These are phyloP conservation scores for Neoboletus magnificus DNA, from an alignment of 768 basidiomycete species.

Conservation along the genomic window DNA sequence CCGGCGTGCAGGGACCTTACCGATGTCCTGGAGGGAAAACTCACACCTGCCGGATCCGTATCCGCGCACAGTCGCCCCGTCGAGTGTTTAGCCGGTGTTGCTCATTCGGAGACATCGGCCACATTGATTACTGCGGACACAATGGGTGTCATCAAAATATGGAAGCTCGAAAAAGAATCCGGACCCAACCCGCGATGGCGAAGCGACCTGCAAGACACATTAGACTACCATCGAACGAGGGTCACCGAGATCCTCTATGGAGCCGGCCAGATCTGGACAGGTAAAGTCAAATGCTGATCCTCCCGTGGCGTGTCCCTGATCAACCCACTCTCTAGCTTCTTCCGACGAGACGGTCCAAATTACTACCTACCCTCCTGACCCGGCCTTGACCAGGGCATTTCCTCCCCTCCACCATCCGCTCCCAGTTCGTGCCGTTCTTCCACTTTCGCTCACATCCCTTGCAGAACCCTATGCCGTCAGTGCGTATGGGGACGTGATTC, in stretches of 20 bases:
- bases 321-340: conserved; percentile 55
- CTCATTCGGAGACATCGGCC: conserved; percentile 42
- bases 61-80: conserved; percentile 88
- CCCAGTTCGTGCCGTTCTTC: conserved; percentile 72
- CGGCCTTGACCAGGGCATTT: conserved; percentile 34
- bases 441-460: conserved; percentile 60
- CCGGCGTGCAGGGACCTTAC: conserved; percentile 59
- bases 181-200: conserved; percentile 46
- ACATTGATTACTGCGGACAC: conserved; percentile 84
- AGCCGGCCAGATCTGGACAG: conserved; percentile 84
- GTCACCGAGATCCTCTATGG: conserved; percentile 71
- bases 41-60: conserved; percentile 62
- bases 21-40: conserved; percentile 34
- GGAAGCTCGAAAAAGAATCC: conserved; percentile 55
- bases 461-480: conserved; percentile 74
- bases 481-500: conserved; percentile 79
- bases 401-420: conserved; percentile 57
- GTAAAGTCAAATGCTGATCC: conserved; percentile 37
- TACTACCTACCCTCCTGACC: conserved; percentile 40
- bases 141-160: conserved; percentile 84
- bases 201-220: conserved; percentile 49
- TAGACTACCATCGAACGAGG: conserved; percentile 75
- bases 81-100: conserved; percentile 64
- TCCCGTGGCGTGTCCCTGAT: neutral
- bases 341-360: conserved; percentile 82